phyloP scores from a whole-genome alignment of 768 basidiomycete genomes.

The Neoboletus subvelutipes region DNA sequence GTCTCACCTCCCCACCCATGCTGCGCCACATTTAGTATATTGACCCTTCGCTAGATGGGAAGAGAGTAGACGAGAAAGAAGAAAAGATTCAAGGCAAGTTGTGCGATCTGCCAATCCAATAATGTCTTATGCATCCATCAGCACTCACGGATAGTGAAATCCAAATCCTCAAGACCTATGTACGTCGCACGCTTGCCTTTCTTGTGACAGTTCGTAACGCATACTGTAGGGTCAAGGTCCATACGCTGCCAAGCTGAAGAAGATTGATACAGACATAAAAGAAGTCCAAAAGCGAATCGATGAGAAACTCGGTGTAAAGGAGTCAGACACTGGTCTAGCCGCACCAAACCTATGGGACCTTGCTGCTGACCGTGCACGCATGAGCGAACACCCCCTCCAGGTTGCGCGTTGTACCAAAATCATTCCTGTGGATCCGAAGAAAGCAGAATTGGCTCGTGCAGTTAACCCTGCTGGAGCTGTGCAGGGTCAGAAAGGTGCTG shows the following conservation, averaged over 20 bases:
- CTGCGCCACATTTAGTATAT: constrained; percentile 3
- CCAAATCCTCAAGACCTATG: constrained; percentile 98
- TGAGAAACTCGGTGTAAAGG: constrained; percentile 98
- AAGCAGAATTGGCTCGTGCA: constrained; percentile 74
- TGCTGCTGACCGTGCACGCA: constrained; percentile 86
- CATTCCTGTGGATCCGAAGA: constrained; percentile 75
- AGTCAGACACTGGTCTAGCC: constrained; percentile 96
- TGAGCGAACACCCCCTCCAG: constrained; percentile 91
- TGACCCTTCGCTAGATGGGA: constrained; percentile 58
- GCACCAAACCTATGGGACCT: constrained; percentile 98
- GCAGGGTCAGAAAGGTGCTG: constrained; percentile 93
- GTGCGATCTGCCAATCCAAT: neutral
- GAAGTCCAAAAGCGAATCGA: constrained; percentile 97
- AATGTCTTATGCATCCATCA: constrained; percentile 31
- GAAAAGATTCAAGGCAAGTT: constrained; percentile 86
- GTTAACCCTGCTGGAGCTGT: constrained; percentile 75
- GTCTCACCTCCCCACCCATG: constrained; percentile 21
- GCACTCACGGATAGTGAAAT: constrained; percentile 98
- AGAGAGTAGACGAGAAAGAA: constrained; percentile 82
- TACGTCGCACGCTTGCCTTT: constrained; percentile 36
- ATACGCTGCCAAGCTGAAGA: constrained; percentile 85
- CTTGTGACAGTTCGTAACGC: neutral
- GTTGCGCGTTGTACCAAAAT: constrained; percentile 99
- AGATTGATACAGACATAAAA: constrained; percentile 88
- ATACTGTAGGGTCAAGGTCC: constrained; percentile 89